These are phyloP conservation scores for Aspergillus proliferans DNA, from an alignment of 2,329 filamentous ascomycete genomes.

Conservation along the genomic window DNA sequence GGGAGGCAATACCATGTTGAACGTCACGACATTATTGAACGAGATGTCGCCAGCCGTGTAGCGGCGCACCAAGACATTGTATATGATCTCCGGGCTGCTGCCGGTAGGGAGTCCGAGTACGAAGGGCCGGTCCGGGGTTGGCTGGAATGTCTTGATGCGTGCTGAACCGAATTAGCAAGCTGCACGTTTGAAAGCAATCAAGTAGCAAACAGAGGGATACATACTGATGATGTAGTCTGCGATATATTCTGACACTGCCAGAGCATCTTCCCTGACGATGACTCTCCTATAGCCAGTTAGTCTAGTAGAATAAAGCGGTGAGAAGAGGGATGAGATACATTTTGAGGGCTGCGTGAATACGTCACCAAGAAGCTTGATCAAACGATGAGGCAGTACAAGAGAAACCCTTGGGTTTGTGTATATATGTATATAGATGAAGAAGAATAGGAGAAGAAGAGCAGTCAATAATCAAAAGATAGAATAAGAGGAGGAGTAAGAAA, in stretches of 20 bases:
- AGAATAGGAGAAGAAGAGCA: constrained; percentile 3
- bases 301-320: neutral
- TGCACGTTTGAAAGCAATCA: too few relatives aligned
- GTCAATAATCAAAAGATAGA: neutral
- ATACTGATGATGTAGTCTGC: constrained; percentile 72
- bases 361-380: constrained; percentile 14
- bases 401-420: neutral
- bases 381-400: neutral
- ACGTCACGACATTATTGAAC: constrained; percentile 82
- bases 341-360: constrained; percentile 14
- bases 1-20: constrained; percentile 71
- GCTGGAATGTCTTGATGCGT: constrained; percentile 70
- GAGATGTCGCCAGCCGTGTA: constrained; percentile 56
- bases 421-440: constrained; percentile 1
- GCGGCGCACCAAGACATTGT: constrained; percentile 62
- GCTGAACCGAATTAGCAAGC: constrained; percentile 39
- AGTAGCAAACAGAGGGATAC: constrained; percentile 11
- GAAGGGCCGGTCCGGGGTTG: constrained; percentile 66
- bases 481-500: neutral
- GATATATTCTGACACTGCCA: constrained; percentile 65
- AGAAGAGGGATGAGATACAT: constrained; percentile 16
- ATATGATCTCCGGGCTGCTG: constrained; percentile 71
- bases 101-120: constrained; percentile 79
- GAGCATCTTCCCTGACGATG: constrained; percentile 70
- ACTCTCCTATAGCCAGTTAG: constrained; percentile 59